Percentiles rank a stretch among this genome's conserved stretches.
These are phyloP conservation scores for Deakozyma indianensis DNA, from an alignment of 805 yeast genomes.

Conservation along the genomic window DNA sequence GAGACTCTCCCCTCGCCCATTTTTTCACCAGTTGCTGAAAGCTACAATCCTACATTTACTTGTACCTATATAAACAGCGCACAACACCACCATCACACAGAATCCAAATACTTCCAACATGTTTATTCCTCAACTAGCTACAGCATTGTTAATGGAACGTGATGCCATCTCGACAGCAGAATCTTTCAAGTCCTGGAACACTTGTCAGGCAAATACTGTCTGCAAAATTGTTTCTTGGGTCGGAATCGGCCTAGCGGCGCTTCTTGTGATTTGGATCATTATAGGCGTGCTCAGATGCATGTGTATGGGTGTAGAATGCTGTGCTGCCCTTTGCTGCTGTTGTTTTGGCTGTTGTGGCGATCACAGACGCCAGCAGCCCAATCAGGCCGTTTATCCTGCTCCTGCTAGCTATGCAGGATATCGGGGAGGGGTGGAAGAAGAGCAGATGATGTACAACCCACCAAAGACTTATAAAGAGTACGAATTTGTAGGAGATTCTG, in stretches of 20 bases:
- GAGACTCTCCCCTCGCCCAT: too few relatives aligned
- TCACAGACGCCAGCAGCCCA: neutral
- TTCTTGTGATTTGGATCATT: slow-evolving; percentile 21
- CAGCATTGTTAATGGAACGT: neutral
- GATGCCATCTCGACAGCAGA: neutral
- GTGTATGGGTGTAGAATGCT: slow-evolving; percentile 1
- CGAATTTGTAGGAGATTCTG: neutral
- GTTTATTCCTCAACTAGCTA: neutral
- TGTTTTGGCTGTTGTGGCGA: neutral
- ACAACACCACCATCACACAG: too few relatives aligned
- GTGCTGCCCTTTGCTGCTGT: slow-evolving; percentile 1
- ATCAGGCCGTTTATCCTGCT: neutral
- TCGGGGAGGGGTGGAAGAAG: neutral
- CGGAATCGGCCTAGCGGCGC: slow-evolving; percentile 43
- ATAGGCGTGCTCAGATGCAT: neutral
- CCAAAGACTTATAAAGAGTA: neutral
- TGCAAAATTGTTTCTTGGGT: slow-evolving; percentile 71
- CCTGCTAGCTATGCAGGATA: neutral
- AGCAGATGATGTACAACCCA: neutral
- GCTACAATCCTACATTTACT: too few relatives aligned
- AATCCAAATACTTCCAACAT: neutral
- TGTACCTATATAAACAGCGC: too few relatives aligned
- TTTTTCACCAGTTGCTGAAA: too few relatives aligned
- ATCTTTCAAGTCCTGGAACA: slow-evolving; percentile 53
- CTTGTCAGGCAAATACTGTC: slow-evolving; percentile 63